Evolutionary conservation across 441 rosid species (phyloP), one percentile per base, ranked within the genome.

Genomic region (Metrosideros polymorpha): DNA sequence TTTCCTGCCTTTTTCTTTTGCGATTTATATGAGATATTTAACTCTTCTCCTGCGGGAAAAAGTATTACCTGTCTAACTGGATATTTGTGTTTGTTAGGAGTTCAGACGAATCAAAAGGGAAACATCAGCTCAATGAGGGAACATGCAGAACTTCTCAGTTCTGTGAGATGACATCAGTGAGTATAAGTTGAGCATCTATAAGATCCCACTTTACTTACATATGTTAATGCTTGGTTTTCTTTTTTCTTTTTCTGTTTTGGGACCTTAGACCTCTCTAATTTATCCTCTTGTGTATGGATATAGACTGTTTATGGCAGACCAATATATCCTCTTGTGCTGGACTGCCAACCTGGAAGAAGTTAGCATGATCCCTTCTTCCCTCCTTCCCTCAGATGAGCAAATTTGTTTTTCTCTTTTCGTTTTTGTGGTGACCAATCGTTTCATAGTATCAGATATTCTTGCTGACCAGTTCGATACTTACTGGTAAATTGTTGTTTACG

Each of bases 161-260:
- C 99, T 86, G 99, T 98, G 83, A 92, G 99, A 95, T 86, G 99
- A 96, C 89, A 98, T 98, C 87, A 96, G 96, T 83, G 99, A 98
- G 91, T 95, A 93, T 84, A 95, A 96, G 99, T 98, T 95, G 89
- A 86, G 84, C 29, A 49, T 87, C 51, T 30, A 63, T 86, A 83
- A 54, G 76, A 49, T 35, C 87, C 84, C n/a, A 54, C 76, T 83
- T 71, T 43, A 47, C 52, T 85, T 82, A 42, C 39, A 30, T 55
- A 47, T 85, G 47, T 6, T 27, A 82, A 45, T 86, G 76, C n/a
- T 22, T 85, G 45, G 75, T 88, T 30, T 59, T 50, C 14, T 61
- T 30, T 87, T 49, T 13, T 51, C 75, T 42, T 42, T 71, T 56
- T 84, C 61, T 66, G 30, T 42, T 25, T 39, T 54, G 49, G 32